Percentiles rank a stretch among this genome's conserved stretches.
These are phyloP conservation scores for Sporothrix sp. DNA, from an alignment of 2,329 filamentous ascomycete species.

Conservation along the genomic window DNA sequence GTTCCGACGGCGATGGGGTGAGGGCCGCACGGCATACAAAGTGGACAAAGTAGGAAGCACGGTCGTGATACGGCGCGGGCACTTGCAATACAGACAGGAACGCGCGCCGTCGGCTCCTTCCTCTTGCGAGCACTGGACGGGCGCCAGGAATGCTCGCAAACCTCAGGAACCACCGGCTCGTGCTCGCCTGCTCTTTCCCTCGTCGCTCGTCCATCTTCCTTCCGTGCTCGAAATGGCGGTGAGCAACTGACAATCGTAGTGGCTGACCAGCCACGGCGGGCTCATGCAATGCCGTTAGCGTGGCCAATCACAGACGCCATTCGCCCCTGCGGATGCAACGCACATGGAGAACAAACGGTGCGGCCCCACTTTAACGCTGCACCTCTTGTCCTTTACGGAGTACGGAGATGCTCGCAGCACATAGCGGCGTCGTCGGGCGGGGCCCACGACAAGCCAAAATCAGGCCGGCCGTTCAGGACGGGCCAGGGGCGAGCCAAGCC, in stretches of 20 bases:
- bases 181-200: neutral
- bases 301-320: conserved; percentile 11
- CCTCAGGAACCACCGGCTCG: neutral
- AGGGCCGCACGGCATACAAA: neutral
- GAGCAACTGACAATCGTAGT: conserved; percentile 12
- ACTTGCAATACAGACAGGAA: neutral
- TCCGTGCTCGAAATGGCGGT: conserved; percentile 18
- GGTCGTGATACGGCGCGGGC: neutral
- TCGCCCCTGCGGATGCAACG: conserved; percentile 12
- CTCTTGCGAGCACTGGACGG: neutral
- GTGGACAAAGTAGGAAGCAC: neutral
- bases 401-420: no score
- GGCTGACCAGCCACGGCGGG: conserved; percentile 18
- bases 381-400: neutral
- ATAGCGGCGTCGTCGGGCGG: no score
- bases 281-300: conserved; percentile 14
- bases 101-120: neutral
- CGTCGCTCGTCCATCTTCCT: neutral
- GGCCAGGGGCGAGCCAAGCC: conserved; percentile 1
- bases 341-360: conserved; percentile 16
- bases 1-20: neutral
- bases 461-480: neutral
- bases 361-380: conserved; percentile 1
- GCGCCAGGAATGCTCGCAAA: no score
- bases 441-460: no score